Evolutionary conservation across 73 alveolate species (phyloP), one percentile per base, ranked within the genome.

Genomic region (Effrenium voratum): DNA sequence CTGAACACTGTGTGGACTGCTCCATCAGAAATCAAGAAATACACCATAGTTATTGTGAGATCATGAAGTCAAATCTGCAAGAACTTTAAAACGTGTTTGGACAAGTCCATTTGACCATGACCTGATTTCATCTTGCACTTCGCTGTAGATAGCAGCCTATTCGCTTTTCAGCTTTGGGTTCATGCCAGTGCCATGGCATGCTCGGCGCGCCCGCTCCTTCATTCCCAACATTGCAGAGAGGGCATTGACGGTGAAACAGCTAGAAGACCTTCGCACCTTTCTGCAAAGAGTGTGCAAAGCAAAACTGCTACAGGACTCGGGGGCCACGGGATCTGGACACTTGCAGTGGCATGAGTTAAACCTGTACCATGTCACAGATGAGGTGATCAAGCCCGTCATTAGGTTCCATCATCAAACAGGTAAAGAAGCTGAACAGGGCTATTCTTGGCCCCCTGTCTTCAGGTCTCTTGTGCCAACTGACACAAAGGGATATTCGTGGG

Each of bases 331-430:
- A 12, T 8, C 26, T 52, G 75, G 28, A 5, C 63, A 36, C 79
- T 36, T 66, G 44, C 79, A 66, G 79, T 66, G 79, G 79, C 34
- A 22, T 66, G 79, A 66, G 44, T 66, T 66, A 26, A 66, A 66
- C 79, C 34, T 66, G 41, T 66, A 66, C 79, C 79, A 66, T 22
- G 41, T 66, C 79, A 66, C 79, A 6, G 79, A 66, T 66, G 79
- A 66, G 79, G 79, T 66, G 44, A 26, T 66, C 38, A 66, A 66
- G 79, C 34, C 34, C 12, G 79, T 66, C 41, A 66, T 66, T 36
- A 22, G 44, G 38, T 32, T 28, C 79, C n/a, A n/a, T n/a, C n/a
- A n/a, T n/a, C n/a, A n/a, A n/a, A n/a, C n/a, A n/a, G n/a, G n/a
- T n/a, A n/a, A n/a, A n/a, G n/a, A n/a, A n/a, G n/a, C n/a, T n/a